Evolutionary conservation across 139 green algal genomes (phyloP), one percentile per base, ranked within the genome.

Genomic region (Chlamydomonas incerta): DNA sequence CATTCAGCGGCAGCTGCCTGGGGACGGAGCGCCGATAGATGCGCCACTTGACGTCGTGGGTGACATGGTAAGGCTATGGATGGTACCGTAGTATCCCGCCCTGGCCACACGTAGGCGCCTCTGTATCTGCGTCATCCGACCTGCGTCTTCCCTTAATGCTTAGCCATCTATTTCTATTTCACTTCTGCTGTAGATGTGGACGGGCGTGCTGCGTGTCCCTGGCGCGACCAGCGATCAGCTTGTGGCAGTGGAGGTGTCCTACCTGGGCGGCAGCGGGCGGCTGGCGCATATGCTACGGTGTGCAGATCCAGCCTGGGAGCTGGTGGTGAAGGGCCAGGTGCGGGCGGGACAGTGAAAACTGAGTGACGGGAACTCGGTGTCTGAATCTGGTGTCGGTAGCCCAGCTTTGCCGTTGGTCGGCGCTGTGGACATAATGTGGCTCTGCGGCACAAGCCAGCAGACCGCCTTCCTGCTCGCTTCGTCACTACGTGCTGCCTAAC

Each of bases 251-350:
- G 65, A 47, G 33, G 81, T 87, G 50, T 62, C 50, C 34, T 87
- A 92, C 81, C 20, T 91, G 34, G 90, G 80, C 14, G 90, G 90
- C 55, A 76, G 52, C n/a, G 86, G 87, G 20, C 67, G 89, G 14
- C 60, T 91, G 31, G 80, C 50, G 18, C 14, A 52, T 46, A 83
- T 93, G 80, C 71, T 93, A 35, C 87, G 72, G 2, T 50, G 67
- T 50, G 55, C 33, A 4, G 52, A 85, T 29, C 63, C 57, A 23
- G 41, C 63, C 29, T 33, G 74, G 26, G 86, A 93, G 62, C 67
- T 93, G 28, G 41, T 82, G 6, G 86, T 95, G 24, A 92, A 93
- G 41, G 92, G 92, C 8, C 87, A 82, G 63, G 86, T 90, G 68
- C 8, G 79, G 21, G 10, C 35, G 35, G 4, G 2, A 41, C 60